phyloP scores from a whole-genome alignment of 371 early-diverging fungal genomes.

The Mucor piriformis region DNA sequence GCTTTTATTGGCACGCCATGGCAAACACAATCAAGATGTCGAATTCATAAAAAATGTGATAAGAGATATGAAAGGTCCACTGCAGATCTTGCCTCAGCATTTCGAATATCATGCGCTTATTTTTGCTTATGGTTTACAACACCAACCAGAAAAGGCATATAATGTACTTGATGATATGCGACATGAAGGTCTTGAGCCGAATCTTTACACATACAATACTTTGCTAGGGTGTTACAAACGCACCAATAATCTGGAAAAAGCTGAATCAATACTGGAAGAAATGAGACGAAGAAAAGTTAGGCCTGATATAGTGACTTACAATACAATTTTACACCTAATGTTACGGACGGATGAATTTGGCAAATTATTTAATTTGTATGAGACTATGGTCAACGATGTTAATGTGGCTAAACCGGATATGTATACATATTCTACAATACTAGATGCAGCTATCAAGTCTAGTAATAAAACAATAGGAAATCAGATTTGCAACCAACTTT shows the following conservation, averaged over 20 bases:
- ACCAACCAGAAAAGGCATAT: slow-evolving; percentile 26
- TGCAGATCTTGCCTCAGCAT: slow-evolving; percentile 9
- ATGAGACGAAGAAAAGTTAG: slow-evolving; percentile 33
- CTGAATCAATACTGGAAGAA: slow-evolving; percentile 36
- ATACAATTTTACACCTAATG: slow-evolving; percentile 43
- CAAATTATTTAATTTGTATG: slow-evolving; percentile 34
- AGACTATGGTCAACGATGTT: slow-evolving; percentile 25
- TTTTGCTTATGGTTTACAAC: slow-evolving; percentile 40
- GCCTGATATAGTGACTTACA: slow-evolving; percentile 52
- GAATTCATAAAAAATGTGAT: slow-evolving; percentile 28
- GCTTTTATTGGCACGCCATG: slow-evolving; percentile 25
- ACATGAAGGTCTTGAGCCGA: slow-evolving; percentile 21
- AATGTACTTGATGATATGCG: slow-evolving; percentile 37
- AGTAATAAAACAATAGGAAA: slow-evolving; percentile 16
- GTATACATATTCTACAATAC: slow-evolving; percentile 52
- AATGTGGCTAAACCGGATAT: slow-evolving; percentile 38
- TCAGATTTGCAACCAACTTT: slow-evolving; percentile 14
- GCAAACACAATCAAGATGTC: slow-evolving; percentile 23
- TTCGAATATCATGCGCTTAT: slow-evolving; percentile 50
- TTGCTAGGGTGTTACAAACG: slow-evolving; percentile 56
- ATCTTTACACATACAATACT: slow-evolving; percentile 51
- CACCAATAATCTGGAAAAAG: slow-evolving; percentile 33
- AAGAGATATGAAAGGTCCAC: slow-evolving; percentile 24
- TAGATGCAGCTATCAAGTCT: slow-evolving; percentile 41
- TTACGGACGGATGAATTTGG: slow-evolving; percentile 6